These are phyloP conservation scores for Trichosanthes cucumerina DNA, from an alignment of 306 rosid genomes.

Conservation along the genomic window DNA sequence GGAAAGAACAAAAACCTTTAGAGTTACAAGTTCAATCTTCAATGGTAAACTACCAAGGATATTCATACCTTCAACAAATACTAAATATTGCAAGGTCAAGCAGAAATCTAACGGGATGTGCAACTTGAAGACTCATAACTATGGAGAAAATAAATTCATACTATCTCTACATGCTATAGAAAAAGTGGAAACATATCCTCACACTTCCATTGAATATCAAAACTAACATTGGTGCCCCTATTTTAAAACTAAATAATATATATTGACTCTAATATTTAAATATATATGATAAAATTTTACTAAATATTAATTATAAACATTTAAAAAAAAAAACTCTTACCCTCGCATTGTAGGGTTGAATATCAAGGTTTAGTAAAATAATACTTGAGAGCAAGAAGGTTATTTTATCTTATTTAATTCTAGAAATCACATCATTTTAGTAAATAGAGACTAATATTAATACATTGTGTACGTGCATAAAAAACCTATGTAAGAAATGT, in stretches of 20 bases:
- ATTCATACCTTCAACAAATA: neutral
- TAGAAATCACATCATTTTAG: neutral
- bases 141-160: neutral
- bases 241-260: neutral
- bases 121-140: neutral
- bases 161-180: neutral
- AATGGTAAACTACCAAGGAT: neutral
- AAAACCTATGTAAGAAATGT: neutral
- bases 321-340: neutral
- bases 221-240: neutral
- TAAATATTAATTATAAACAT: neutral
- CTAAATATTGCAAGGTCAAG: neutral
- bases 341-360: neutral
- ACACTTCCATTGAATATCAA: neutral
- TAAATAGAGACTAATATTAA: neutral
- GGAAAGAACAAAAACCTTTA: neutral
- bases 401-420: neutral
- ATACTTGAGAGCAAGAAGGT: neutral
- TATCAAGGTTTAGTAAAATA: neutral
- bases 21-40: neutral
- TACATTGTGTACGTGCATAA: neutral
- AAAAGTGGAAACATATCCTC: neutral
- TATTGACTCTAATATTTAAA: neutral
- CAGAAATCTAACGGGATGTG: neutral
- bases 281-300: neutral